Percentiles rank a stretch among this genome's conserved stretches.
Evolutionary conservation across 2,329 filamentous ascomycete species (phyloP).

Genomic region (Trichoderma citrinoviride): DNA sequence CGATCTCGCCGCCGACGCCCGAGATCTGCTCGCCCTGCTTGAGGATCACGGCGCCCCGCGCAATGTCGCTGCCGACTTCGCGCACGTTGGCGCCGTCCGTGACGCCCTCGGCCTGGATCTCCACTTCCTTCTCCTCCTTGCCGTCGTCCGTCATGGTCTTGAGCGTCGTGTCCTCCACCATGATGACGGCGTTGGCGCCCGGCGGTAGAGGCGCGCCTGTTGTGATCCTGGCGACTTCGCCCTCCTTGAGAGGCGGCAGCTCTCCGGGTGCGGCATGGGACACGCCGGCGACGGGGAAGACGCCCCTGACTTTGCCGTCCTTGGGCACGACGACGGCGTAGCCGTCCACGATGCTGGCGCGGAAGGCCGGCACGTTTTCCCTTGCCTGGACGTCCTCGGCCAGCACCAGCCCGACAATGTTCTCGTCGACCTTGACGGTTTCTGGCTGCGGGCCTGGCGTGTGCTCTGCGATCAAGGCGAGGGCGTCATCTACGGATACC

Average conservation of each 20-base stretch:
- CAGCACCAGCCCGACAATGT: slow-evolving; percentile 72
- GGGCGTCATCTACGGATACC: slow-evolving; percentile 79
- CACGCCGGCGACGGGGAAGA: slow-evolving; percentile 81
- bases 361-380: slow-evolving; percentile 87
- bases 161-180: slow-evolving; percentile 85
- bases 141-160: slow-evolving; percentile 73
- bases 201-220: slow-evolving; percentile 89
- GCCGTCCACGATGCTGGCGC: slow-evolving; percentile 94
- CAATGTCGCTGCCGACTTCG: slow-evolving; percentile 85
- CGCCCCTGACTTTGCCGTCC: slow-evolving; percentile 66
- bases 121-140: slow-evolving; percentile 80
- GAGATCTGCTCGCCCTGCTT: slow-evolving; percentile 78
- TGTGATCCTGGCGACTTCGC: slow-evolving; percentile 85
- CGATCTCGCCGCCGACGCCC: slow-evolving; percentile 84
- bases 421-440: slow-evolving; percentile 59
- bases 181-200: slow-evolving; percentile 87
- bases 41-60: slow-evolving; percentile 66
- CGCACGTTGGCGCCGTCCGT: slow-evolving; percentile 82
- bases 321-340: slow-evolving; percentile 76
- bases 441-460: slow-evolving; percentile 62
- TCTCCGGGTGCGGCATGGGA: slow-evolving; percentile 80
- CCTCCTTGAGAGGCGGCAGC: slow-evolving; percentile 61
- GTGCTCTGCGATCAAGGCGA: slow-evolving; percentile 68
- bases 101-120: slow-evolving; percentile 77
- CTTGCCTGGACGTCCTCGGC: slow-evolving; percentile 76